A percentile compares a stretch with the other conserved stretches of the same genome.
Conservation (phyloP, 2,329 filamentous ascomycete genomes). For the Penicillium polonicum region DNA sequence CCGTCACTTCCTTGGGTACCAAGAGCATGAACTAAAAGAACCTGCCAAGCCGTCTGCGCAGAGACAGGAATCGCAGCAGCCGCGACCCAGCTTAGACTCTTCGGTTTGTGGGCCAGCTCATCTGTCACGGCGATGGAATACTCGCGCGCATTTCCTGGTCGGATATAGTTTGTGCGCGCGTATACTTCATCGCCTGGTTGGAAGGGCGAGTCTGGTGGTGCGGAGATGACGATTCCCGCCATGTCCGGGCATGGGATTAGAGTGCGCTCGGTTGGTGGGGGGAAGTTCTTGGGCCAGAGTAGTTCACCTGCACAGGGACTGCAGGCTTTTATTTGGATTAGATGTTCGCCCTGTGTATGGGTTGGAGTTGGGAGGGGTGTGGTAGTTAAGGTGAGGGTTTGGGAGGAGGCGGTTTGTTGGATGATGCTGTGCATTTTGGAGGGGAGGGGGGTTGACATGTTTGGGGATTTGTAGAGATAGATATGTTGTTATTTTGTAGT, state of each 20-base stretch:
- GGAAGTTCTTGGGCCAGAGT: conserved; percentile 41
- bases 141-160: conserved; percentile 41
- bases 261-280: conserved; percentile 21
- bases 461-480: background rate
- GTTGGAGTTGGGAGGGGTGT: conserved; percentile 6
- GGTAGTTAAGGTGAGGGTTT: background rate
- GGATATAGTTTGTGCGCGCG: conserved; percentile 36
- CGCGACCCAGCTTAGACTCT: conserved; percentile 36
- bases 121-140: conserved; percentile 36
- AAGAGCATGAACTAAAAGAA: conserved; percentile 42
- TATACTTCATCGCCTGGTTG: conserved; percentile 42
- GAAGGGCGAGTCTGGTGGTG: conserved; percentile 36
- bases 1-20: conserved; percentile 8
- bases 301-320: conserved; percentile 47
- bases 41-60: conserved; percentile 47
- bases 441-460: background rate
- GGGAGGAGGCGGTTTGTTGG: background rate
- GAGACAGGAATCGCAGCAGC: conserved; percentile 43
- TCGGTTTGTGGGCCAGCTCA: conserved; percentile 41
- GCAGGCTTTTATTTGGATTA: conserved; percentile 42
- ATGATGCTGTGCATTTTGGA: background rate
- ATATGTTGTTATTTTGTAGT: background rate
- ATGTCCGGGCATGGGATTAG: conserved; percentile 46
- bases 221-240: conserved; percentile 40
- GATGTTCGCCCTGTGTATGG: conserved; percentile 32